These are phyloP conservation scores for Wallemia ichthyophaga DNA, from an alignment of 1,284 basidiomycete genomes.

Conservation along the genomic window DNA sequence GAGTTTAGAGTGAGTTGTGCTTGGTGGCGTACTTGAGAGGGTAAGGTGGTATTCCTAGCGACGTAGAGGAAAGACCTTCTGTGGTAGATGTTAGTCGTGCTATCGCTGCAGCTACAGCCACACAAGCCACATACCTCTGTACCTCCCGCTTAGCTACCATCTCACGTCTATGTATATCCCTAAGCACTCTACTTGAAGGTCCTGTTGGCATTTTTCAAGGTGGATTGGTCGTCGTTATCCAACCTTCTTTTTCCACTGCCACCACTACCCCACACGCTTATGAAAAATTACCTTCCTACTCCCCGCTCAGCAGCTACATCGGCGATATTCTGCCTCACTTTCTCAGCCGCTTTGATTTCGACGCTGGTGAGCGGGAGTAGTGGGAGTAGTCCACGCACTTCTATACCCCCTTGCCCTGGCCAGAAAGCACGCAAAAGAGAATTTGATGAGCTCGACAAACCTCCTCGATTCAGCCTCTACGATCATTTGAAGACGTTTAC, in stretches of 20 bases:
- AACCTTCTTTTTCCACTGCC: too few species aligned
- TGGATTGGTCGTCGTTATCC: too few species aligned
- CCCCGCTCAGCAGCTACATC: neutral
- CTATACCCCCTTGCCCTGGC: neutral
- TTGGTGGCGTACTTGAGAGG: slow-evolving; percentile 62
- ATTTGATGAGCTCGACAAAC: neutral
- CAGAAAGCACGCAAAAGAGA: neutral
- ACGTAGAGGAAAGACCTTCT: slow-evolving; percentile 55
- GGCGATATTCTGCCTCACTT: neutral
- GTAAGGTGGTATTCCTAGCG: slow-evolving; percentile 55
- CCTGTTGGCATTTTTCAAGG: neutral
- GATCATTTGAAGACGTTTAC: neutral
- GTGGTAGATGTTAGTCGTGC: neutral
- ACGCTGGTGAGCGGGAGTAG: neutral
- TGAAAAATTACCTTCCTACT: neutral
- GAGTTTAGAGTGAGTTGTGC: slow-evolving; percentile 83
- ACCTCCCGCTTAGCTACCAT: neutral
- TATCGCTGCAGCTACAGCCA: too few species aligned
- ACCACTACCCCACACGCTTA: too few species aligned
- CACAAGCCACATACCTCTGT: neutral
- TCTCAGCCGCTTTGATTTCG: neutral
- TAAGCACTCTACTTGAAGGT: neutral
- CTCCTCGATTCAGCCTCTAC: too few species aligned
- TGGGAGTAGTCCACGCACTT: neutral
- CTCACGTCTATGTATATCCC: neutral